Percentiles rank a stretch among this genome's conserved stretches.
These are phyloP conservation scores for Yarrowia galli DNA, from an alignment of 1,139 yeast genomes.

Conservation along the genomic window DNA sequence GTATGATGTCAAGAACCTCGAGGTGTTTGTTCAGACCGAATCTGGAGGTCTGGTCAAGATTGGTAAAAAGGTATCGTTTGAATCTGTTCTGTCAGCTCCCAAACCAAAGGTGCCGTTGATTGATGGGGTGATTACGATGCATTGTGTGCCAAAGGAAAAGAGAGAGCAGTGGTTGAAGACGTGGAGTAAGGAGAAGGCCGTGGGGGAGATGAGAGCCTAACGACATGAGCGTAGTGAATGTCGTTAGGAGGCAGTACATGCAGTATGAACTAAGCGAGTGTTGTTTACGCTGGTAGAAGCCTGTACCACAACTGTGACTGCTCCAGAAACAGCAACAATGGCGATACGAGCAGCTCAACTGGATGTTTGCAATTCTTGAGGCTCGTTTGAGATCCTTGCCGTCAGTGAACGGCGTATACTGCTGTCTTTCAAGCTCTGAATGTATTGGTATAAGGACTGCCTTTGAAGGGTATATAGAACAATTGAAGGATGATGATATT, in stretches of 20 bases:
- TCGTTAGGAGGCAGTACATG: not conserved
- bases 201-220: slow-evolving; percentile 6
- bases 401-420: too few relatives aligned
- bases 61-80: slow-evolving; percentile 76
- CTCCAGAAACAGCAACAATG: too few relatives aligned
- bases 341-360: too few relatives aligned
- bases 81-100: slow-evolving; percentile 67
- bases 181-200: slow-evolving; percentile 62
- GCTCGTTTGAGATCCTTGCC: too few relatives aligned
- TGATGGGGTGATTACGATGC: slow-evolving; percentile 75
- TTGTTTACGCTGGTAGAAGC: too few relatives aligned
- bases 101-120: slow-evolving; percentile 77
- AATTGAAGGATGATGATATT: too few relatives aligned
- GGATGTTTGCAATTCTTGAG: too few relatives aligned
- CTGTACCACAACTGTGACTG: too few relatives aligned
- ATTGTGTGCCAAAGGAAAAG: slow-evolving; percentile 78
- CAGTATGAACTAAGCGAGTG: too few relatives aligned
- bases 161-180: slow-evolving; percentile 72
- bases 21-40: slow-evolving; percentile 81
- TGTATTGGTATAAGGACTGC: too few relatives aligned
- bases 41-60: slow-evolving; percentile 86
- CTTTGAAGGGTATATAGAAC: too few relatives aligned
- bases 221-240: not conserved
- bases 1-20: slow-evolving; percentile 66
- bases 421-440: too few relatives aligned